These are phyloP conservation scores for Aegilops umbellulata DNA, from an alignment of 176 grass and related monocot species.

Conservation along the genomic window DNA sequence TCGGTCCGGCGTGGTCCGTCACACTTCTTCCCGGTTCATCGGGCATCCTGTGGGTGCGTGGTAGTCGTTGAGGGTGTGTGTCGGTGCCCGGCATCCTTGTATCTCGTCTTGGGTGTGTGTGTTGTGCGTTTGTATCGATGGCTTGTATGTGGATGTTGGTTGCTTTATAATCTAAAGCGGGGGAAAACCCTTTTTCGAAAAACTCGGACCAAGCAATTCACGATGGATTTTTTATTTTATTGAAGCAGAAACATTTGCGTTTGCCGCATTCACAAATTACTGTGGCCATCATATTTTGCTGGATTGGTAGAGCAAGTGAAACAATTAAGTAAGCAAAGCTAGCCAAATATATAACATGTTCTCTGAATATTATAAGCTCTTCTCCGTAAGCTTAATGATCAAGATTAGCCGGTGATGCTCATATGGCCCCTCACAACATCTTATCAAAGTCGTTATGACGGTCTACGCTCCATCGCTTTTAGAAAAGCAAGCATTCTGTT, in stretches of 20 bases:
- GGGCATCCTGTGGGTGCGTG: too few relatives aligned
- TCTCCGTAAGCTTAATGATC: constrained; percentile 32
- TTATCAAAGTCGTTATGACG: constrained; percentile 46
- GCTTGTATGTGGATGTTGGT: too few relatives aligned
- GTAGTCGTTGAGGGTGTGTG: too few relatives aligned
- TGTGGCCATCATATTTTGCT: background rate
- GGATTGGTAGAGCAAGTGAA: background rate
- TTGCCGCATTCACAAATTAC: background rate
- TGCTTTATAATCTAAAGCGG: too few relatives aligned
- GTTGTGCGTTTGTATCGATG: too few relatives aligned
- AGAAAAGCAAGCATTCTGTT: background rate
- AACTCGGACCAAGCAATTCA: background rate
- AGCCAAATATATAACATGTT: too few relatives aligned
- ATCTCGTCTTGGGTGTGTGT: too few relatives aligned
- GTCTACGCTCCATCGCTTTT: constrained; percentile 1
- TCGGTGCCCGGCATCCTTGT: too few relatives aligned
- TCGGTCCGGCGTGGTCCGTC: too few relatives aligned
- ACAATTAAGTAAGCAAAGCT: background rate
- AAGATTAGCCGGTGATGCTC: constrained; percentile 33
- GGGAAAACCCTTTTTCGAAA: too few relatives aligned
- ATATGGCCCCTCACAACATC: background rate
- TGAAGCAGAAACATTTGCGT: background rate
- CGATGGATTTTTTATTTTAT: background rate
- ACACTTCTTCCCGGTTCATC: too few relatives aligned
- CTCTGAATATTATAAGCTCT: background rate